Evolutionary conservation across 768 basidiomycete genomes (phyloP), one percentile per base, ranked within the genome.

Genomic region (Chalciporus piperatus): DNA sequence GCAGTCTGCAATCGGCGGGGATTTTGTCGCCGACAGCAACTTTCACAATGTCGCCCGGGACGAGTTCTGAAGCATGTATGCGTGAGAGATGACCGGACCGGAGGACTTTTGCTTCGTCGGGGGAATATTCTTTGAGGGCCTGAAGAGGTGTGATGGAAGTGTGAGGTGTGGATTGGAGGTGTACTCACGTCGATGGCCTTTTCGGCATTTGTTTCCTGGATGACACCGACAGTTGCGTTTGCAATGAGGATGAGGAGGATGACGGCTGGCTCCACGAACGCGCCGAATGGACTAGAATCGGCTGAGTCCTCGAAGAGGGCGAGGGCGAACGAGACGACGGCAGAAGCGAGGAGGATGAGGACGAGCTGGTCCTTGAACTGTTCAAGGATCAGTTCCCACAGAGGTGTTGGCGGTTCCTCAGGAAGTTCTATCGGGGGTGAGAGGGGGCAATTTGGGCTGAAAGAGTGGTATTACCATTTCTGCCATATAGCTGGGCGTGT

Each of bases 311-410:
- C 96, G 50, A 98, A 75, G 28, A 96, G 70, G 8, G 96, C 96
- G 37, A 99, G 77, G 13, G 95, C 76, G 70, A 99, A 95, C 10
- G 96, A 98, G 59, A 98, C 79, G 41, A 90, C 85, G 12, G 96
- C 96, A 1, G 94, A 97, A 3, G 81, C 94, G 41, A 99, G 86
- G 30, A 99, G 81, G 65, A 99, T 98, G 56, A 99, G 85, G 38
- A 99, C 96, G 25, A 99, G 83, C 70, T 97, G 93, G 73, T 99
- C 96, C 76, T 98, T 89, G 79, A 99, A 99, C 72, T 99, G 96
- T 59, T 97, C 94, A n/a, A 99, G 79, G 53, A 99, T 87, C 54
- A 98, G 84, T 65, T 92, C 81, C 92, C 93, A 94, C 28, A 98
- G 66, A 4, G 95, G 91, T 4, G 96, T 97, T 3, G 91, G 74